Base-by-base conservation (phyloP, 371 early-diverging fungal species). In the Paraphysoderma sedebokerense region DNA sequence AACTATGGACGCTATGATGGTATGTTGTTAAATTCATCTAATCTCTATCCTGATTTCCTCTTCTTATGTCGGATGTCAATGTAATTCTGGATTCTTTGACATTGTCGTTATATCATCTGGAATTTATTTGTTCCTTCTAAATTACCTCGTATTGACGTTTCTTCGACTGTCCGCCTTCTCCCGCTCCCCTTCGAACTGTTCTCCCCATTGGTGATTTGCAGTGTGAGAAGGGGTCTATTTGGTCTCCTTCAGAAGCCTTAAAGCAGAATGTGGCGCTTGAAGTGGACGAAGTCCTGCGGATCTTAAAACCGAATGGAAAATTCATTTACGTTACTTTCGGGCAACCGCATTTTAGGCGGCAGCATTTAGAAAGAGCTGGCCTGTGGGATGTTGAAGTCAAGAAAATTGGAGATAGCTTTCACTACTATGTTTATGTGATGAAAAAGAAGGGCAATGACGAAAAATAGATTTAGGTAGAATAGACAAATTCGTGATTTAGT, bases 291-390 rank as follows among this genome's bases (percentile, higher is more conserved):
- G 85, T 85, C 4, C 62, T 69, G 24, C 61, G 78, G 20, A 76
- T 77, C n/a, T 66, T 89, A 46, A 81, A 79, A 42, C 61, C 71
- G 6, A 78, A 75, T 4, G 90, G 88, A 32, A 58, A 63, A 32
- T 89, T 90, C 54, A 58, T 88, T 26, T 87, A 89, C 53, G 81
- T 89, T 45, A 87, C 90, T 0, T 89, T 85, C 67, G 85, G 83
- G 12, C 89, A 87, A 57, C 90, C 90, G 44, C 90, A 87, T 54
- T 89, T 89, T 57, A 73, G 87, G 44, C 74, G 70, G 56, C 60
- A 75, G 48, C 79, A 83, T 53, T 60, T 86, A 38, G 68, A 69
- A 53, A 67, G 84, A 48, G 70, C 69, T 1, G 41, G 41, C 9
- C 72, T 71, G 48, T 82, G 81, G 82, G 61, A 67, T 6, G 60